Percentiles rank a stretch among this genome's conserved stretches.
phyloP scores from a whole-genome alignment of 2,329 filamentous ascomycete genomes.

The Penicillium sp. region DNA sequence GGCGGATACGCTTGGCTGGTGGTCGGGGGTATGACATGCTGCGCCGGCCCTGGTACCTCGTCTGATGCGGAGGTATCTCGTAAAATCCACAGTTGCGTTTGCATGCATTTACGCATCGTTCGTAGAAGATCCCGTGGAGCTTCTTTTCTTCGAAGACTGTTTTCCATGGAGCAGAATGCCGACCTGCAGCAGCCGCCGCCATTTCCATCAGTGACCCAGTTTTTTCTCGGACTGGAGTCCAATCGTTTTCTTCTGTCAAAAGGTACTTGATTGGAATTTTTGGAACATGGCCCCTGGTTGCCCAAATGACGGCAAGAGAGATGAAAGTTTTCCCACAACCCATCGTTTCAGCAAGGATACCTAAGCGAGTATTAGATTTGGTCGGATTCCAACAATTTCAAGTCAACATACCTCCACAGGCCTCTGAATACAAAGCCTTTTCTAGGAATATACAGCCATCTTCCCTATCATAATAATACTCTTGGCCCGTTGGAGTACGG shows the following conservation, averaged over 20 bases:
- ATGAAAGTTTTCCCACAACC: constrained; percentile 84
- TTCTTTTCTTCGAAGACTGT: constrained; percentile 61
- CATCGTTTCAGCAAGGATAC: constrained; percentile 54
- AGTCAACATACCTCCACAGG: constrained; percentile 66
- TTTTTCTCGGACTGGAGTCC: constrained; percentile 44
- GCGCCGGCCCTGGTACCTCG: constrained; percentile 45
- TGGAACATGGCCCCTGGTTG: constrained; percentile 72
- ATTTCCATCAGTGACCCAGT: constrained; percentile 73
- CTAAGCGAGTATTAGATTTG: constrained; percentile 19
- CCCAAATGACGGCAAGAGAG: constrained; percentile 74
- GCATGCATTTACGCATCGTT: constrained; percentile 61
- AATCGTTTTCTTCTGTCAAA: constrained; percentile 40
- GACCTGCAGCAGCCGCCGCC: constrained; percentile 71
- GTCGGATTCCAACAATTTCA: neutral
- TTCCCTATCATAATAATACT: constrained; percentile 73
- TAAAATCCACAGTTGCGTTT: constrained; percentile 64
- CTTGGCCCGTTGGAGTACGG: constrained; percentile 62
- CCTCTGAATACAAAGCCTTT: constrained; percentile 74
- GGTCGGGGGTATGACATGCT: constrained; percentile 45
- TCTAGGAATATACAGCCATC: constrained; percentile 65
- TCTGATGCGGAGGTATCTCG: constrained; percentile 53
- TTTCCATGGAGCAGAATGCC: constrained; percentile 72
- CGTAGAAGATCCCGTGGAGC: constrained; percentile 55
- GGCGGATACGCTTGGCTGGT: constrained; percentile 55
- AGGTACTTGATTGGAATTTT: constrained; percentile 66